These are phyloP conservation scores for Plasmodium gallinaceum DNA, from an alignment of 169 alveolate species.

Conservation along the genomic window DNA sequence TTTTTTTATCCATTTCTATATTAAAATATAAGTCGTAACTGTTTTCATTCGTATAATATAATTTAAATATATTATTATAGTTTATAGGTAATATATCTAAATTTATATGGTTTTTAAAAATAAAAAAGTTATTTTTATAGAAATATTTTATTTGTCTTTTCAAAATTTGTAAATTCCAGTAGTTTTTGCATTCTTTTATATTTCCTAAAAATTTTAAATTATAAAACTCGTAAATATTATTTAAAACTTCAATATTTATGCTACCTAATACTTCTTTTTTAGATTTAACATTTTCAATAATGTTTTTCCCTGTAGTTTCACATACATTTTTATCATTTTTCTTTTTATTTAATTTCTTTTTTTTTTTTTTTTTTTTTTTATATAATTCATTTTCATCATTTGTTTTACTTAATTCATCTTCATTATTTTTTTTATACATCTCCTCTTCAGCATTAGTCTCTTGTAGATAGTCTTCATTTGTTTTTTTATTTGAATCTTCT, in stretches of 20 bases:
- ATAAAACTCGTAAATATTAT: constrained; percentile 71
- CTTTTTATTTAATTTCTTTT: constrained; percentile 3
- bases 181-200: constrained; percentile 46
- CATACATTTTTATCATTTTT: constrained; percentile 8
- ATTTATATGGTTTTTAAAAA: constrained; percentile 68
- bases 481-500: neutral
- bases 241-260: constrained; percentile 34
- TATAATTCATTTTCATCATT: neutral
- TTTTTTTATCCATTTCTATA: constrained; percentile 64
- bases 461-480: neutral
- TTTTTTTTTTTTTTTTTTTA: constrained; percentile 6
- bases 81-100: constrained; percentile 66
- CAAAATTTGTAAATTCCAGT: constrained; percentile 68
- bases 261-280: constrained; percentile 42
- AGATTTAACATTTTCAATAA: neutral
- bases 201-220: constrained; percentile 69
- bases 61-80: constrained; percentile 43
- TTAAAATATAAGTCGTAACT: constrained; percentile 45
- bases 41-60: constrained; percentile 50
- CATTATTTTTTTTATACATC: neutral
- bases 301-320: neutral
- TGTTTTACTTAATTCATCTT: neutral
- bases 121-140: constrained; percentile 30
- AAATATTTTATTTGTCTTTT: constrained; percentile 29
- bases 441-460: neutral